Evolutionary conservation across 2,329 filamentous ascomycete genomes (phyloP).

Genomic region (Podosphaera xanthii): DNA sequence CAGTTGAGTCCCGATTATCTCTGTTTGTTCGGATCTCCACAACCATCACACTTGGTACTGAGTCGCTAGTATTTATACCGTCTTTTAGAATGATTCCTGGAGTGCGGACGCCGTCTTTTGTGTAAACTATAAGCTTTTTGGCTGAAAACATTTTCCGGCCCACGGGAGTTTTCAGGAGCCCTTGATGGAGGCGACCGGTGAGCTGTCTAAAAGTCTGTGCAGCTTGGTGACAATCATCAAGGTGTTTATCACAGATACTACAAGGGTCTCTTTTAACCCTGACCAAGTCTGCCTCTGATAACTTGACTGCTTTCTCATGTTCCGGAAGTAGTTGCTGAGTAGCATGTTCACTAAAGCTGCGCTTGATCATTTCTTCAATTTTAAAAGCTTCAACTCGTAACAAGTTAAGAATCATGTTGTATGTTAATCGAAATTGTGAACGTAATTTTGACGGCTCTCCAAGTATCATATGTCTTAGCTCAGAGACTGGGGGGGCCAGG

Average conservation of each 20-base stretch:
- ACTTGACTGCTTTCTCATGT: constrained; percentile 80
- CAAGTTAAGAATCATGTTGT: constrained; percentile 98
- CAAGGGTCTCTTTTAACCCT: constrained; percentile 78
- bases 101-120: constrained; percentile 61
- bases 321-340: constrained; percentile 86
- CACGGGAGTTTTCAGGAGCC: constrained; percentile 55
- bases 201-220: constrained; percentile 58
- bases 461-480: constrained; percentile 81
- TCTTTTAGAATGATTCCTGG: constrained; percentile 62
- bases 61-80: constrained; percentile 36
- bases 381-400: constrained; percentile 88
- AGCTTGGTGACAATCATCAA: constrained; percentile 63
- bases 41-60: constrained; percentile 47
- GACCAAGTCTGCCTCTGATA: constrained; percentile 76
- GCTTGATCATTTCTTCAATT: constrained; percentile 99
- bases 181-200: constrained; percentile 60
- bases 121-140: constrained; percentile 63
- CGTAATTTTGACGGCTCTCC: constrained; percentile 86
- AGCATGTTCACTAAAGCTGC: constrained; percentile 94
- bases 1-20: constrained; percentile 52
- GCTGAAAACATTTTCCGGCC: constrained; percentile 58
- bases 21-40: constrained; percentile 52
- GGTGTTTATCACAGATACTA: constrained; percentile 53
- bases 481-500: constrained; percentile 66
- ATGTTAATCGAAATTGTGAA: constrained; percentile 90